phyloP scores from a whole-genome alignment of 2,329 filamentous ascomycete genomes.

The Podosphaera fusca region DNA sequence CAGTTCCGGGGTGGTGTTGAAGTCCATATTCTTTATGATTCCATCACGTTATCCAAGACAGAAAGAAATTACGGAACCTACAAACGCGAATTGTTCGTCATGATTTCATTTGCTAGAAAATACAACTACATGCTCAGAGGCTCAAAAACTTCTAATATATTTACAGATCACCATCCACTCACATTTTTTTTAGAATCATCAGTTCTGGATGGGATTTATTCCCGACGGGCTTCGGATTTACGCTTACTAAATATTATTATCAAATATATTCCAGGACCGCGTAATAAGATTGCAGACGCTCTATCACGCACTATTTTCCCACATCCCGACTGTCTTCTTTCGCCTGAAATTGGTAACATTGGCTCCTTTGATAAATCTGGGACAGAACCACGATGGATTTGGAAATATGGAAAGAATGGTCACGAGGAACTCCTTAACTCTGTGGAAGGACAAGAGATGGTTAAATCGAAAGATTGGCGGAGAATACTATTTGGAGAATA shows the following conservation, averaged over 20 bases:
- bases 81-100: neutral
- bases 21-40: conserved; percentile 1
- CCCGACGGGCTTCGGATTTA: neutral
- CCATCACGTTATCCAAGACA: neutral
- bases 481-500: neutral
- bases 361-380: neutral
- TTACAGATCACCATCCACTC: neutral
- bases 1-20: neutral
- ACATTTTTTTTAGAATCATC: neutral
- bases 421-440: neutral
- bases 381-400: neutral
- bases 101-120: neutral
- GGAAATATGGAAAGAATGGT: neutral
- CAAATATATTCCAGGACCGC: neutral
- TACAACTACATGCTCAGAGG: neutral
- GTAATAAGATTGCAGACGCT: neutral
- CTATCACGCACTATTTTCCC: neutral
- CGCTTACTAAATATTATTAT: neutral
- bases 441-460: neutral
- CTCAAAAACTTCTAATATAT: neutral
- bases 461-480: neutral
- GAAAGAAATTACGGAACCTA: neutral
- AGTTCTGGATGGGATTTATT: neutral
- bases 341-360: no score
- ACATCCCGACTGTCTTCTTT: neutral